Base-by-base conservation (phyloP, 169 alveolate species). In the Cryptosporidium bovis region DNA sequence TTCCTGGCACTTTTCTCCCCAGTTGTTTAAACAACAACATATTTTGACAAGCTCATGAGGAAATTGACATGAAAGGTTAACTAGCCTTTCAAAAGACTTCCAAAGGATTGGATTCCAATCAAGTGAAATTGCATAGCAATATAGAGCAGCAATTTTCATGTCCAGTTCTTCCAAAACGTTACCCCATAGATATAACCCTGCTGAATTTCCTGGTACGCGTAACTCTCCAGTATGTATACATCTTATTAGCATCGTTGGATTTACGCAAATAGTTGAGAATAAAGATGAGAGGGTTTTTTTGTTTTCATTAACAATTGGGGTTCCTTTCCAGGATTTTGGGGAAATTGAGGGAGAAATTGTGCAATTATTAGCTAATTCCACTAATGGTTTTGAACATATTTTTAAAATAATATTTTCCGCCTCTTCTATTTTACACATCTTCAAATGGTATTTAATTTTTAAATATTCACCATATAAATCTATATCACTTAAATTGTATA, bases 261-360 rank as follows among this genome's bases (percentile, higher is more conserved):
- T 77, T 40, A 36, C 48, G 16, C 77, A 77, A 27, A 77, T 56
- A 56, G 87, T 60, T 2, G 71, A 77, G 36, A 77, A 77, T 15
- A 77, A 58, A 13, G 69, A 56, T n/a, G 87, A 77, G 18, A 62
- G 33, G 24, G 87, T 55, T 40, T 77, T 77, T 29, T 77, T 77
- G 18, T 77, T 77, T 13, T 56, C 69, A 50, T 60, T 55, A 48
- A 66, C 24, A 60, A 77, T 34, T 10, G 87, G 87, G 16, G 87
- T 77, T n/a, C 87, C 87, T 46, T 77, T 77, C 87, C 87, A 77
- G 12, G 87, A 77, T 27, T 77, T 77, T 34, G 87, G 87, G 13
- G 87, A 77, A 60, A 62, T 50, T 2, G 87, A 77, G 3, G 87
- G 87, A 56, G 87, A 77, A 40, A 77, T 34, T 36, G 51, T 20